These are phyloP conservation scores for Nemania sp. DNA, from an alignment of 2,329 filamentous ascomycete species.

Conservation along the genomic window DNA sequence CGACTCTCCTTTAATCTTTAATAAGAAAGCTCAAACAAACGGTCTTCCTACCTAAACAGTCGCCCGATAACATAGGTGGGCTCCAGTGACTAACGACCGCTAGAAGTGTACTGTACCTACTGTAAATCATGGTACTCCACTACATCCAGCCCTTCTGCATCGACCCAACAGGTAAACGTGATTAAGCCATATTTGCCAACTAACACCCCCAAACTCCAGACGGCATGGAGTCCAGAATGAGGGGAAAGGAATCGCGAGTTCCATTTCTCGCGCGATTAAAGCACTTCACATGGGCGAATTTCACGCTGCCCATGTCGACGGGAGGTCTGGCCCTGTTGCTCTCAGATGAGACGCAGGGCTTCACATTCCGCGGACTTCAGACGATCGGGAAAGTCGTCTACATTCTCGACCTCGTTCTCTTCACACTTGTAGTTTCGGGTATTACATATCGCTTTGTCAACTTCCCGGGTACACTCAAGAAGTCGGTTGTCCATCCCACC, in stretches of 20 bases:
- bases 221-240: not conserved
- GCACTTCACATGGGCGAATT: conserved; percentile 62
- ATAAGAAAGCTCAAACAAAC: not conserved
- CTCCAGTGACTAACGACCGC: not conserved
- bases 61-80: not conserved
- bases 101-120: not conserved
- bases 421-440: conserved; percentile 51
- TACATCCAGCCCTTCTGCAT: not conserved
- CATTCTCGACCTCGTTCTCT: conserved; percentile 62
- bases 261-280: conserved; percentile 45
- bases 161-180: not conserved
- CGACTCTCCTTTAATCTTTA: not conserved
- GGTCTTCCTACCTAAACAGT: not conserved
- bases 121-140: not conserved
- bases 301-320: conserved; percentile 61
- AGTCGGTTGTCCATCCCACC: conserved; percentile 61
- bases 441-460: conserved; percentile 59
- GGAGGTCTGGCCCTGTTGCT: conserved; percentile 60
- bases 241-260: not conserved
- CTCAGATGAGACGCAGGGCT: conserved; percentile 54
- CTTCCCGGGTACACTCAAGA: conserved; percentile 57
- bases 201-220: conserved; percentile 7
- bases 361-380: conserved; percentile 60
- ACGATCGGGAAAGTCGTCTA: conserved; percentile 64
- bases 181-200: not conserved